Evolutionary conservation across 75 land plant genomes (phyloP).

Genomic region (Ceratopteris richardii): DNA sequence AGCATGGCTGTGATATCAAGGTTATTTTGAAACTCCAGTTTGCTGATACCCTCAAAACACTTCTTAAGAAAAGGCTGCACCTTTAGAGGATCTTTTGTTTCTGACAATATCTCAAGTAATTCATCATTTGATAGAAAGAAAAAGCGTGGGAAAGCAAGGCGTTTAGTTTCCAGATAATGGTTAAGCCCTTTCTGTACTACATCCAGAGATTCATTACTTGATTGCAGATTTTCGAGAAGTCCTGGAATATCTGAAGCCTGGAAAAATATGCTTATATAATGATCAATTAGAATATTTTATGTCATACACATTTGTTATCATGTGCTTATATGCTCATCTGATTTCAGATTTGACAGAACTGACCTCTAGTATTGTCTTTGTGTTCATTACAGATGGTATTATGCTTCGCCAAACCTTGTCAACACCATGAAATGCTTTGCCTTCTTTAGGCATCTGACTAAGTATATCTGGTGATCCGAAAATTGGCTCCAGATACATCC

Average conservation of each 20-base stretch:
- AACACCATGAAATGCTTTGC: conserved; percentile 19
- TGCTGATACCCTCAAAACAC: conserved; percentile 34
- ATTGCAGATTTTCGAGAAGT: conserved; percentile 11
- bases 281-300: neutral
- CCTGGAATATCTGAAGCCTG: conserved; percentile 19
- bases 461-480: conserved; percentile 33
- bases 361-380: conserved; percentile 25
- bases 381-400: conserved; percentile 12
- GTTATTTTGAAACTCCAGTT: conserved; percentile 20
- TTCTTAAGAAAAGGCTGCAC: conserved; percentile 38
- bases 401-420: conserved; percentile 27
- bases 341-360: too few species aligned
- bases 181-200: conserved; percentile 29
- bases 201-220: conserved; percentile 27
- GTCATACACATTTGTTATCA: too few species aligned
- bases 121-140: conserved; percentile 40
- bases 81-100: conserved; percentile 38
- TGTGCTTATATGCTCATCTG: too few species aligned
- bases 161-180: conserved; percentile 34
- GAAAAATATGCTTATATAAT: neutral
- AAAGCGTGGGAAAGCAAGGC: conserved; percentile 38
- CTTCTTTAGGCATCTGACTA: conserved; percentile 33
- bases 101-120: conserved; percentile 35
- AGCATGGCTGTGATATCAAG: conserved; percentile 34
- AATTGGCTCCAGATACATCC: conserved; percentile 39